Conservation (phyloP, 1,284 basidiomycete species). For the Peniophora sp. region DNA sequence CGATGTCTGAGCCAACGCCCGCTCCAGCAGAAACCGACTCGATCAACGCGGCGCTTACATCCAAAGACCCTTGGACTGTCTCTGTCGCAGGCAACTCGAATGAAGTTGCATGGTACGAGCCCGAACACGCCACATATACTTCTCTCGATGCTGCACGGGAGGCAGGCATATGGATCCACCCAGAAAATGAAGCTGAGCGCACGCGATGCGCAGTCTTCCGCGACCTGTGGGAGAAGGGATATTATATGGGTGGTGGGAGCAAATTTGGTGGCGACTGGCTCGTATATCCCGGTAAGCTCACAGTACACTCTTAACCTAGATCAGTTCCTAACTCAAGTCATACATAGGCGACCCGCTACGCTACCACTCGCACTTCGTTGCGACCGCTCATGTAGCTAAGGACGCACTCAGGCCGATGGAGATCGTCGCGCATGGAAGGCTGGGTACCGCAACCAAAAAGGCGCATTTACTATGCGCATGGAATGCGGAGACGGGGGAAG, state of each 20-base stretch:
- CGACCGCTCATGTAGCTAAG: conserved; percentile 68
- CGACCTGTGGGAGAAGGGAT: conserved; percentile 73
- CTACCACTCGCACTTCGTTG: conserved; percentile 96
- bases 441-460: conserved; percentile 98
- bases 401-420: conserved; percentile 70
- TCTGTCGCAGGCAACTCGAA: conserved; percentile 57
- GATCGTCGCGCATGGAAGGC: conserved; percentile 88
- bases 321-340: neutral
- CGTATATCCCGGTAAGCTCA: conserved; percentile 81
- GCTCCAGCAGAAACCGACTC: conserved; percentile 15
- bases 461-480: conserved; percentile 87
- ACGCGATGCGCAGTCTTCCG: conserved; percentile 77
- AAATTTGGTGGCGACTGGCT: conserved; percentile 95
- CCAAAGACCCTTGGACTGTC: conserved; percentile 40
- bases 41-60: conserved; percentile 9
- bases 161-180: conserved; percentile 76
- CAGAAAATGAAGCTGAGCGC: conserved; percentile 52
- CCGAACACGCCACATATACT: conserved; percentile 32
- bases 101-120: conserved; percentile 53
- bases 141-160: conserved; percentile 54
- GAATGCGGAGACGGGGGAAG: conserved; percentile 63
- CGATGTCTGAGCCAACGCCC: conserved; percentile 1
- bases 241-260: conserved; percentile 82
- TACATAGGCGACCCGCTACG: conserved; percentile 83
- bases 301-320: neutral